Evolutionary conservation across 352 stramenopile species (phyloP).

Genomic region (Phytophthora rubi): DNA sequence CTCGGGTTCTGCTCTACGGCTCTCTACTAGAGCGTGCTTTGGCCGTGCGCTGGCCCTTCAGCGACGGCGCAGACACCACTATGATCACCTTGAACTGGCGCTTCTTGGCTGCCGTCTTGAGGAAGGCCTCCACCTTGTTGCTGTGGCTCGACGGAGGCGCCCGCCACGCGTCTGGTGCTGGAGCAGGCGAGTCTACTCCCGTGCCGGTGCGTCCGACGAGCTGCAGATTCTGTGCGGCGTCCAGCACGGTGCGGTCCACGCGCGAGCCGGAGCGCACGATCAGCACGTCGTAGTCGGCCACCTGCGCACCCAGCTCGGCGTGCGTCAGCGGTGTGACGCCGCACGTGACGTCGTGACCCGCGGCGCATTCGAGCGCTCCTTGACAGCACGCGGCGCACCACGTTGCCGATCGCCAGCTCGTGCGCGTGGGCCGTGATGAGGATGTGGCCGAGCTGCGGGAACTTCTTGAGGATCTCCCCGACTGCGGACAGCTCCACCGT

Average conservation of each 20-base stretch:
- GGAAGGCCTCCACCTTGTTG: conserved; percentile 90
- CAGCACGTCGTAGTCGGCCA: conserved; percentile 89
- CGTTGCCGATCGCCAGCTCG: conserved; percentile 89
- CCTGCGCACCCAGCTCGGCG: conserved; percentile 68
- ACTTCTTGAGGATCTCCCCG: conserved; percentile 85
- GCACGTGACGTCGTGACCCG: conserved; percentile 78
- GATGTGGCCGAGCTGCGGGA: conserved; percentile 79
- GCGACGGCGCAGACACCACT: conserved; percentile 92
- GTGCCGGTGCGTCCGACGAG: conserved; percentile 92
- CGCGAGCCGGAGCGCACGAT: conserved; percentile 86
- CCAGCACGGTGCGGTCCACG: conserved; percentile 75
- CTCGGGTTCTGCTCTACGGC: conserved; percentile 1
- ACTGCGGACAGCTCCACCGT: conserved; percentile 80
- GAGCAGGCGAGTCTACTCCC: conserved; percentile 69
- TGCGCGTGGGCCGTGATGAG: conserved; percentile 82
- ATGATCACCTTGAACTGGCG: conserved; percentile 97
- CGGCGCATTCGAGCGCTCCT: conserved; percentile 79
- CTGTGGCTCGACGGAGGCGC: conserved; percentile 45
- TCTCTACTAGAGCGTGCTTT: conserved; percentile 82
- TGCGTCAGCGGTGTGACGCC: conserved; percentile 50
- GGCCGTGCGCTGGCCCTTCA: conserved; percentile 92
- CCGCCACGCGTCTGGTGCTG: background rate
- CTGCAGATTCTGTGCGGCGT: conserved; percentile 63
- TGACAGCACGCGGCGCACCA: conserved; percentile 88
- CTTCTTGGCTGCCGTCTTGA: conserved; percentile 90